Evolutionary conservation across 2,329 filamentous ascomycete species (phyloP), one percentile per base, ranked within the genome.

Genomic region (Penicillium sp.): DNA sequence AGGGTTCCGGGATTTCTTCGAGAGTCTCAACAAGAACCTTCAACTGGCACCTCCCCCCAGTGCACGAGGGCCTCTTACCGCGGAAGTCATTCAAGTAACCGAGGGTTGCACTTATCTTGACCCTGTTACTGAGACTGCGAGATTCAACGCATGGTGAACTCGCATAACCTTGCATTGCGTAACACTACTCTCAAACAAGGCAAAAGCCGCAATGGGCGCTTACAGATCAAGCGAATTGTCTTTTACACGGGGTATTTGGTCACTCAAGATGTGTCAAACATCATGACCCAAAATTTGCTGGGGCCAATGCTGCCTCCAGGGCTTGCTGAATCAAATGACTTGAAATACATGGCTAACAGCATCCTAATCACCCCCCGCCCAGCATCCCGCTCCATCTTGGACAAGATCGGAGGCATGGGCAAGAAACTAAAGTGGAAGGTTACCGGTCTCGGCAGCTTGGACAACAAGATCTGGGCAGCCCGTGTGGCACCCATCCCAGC

Each of bases 181-280:
- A 66, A 70, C 52, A 63, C 71, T 16, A 61, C 61, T 4, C 61
- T 67, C 16, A 75, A 73, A 48, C 60, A 62, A 18, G 69, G 71
- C 9, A 79, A 77, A 39, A 78, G 79, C 1, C 69, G 71, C 9
- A 74, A 74, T 44, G 74, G 77, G 32, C 74, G 76, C 43, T 80
- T 94, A 56, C 82, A 84, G 63, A 91, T 99, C 70, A 91, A 90
- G 72, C 92, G 92, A 70, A 91, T 86, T 1, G 88, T 96, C 47
- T 91, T 92, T 74, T 97, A 93, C 75, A 97, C 94, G 1, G 91
- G 91, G 47, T 97, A 99, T 74, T 85, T 96, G 74, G 87, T 99
- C 61, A 81, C 81, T 39, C 80, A 85, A 45, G 79, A 83, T 24
- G 90, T 94, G 71, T 88, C 87, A 2, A 84, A 89, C 67, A 85